Evolutionary conservation across 2,329 filamentous ascomycete genomes (phyloP), one percentile per base, ranked within the genome.

Genomic region (Colletotrichum melonis): DNA sequence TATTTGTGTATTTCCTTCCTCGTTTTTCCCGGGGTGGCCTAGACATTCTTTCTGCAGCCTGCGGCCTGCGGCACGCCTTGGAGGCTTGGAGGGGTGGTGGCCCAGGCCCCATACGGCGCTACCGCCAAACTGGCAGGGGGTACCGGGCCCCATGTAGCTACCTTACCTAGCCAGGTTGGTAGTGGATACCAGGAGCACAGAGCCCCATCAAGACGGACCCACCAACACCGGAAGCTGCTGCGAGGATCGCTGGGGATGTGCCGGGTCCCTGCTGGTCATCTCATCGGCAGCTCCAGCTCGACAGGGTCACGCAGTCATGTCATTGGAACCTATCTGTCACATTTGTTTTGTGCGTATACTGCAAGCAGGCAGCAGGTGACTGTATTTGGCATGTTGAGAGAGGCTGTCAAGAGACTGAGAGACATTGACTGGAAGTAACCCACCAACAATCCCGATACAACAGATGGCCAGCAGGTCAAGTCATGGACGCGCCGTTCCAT

Each of bases 181-280:
- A 35, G 32, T 30, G 62, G 30, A 16, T 14, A 49, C 42, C 9
- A 55, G 22, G 52, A 28, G 52, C 59, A 49, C 42, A 63, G 58
- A 54, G 62, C 60, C 55, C 67, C 67, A 54, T 52, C 42, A 7
- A 7, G 22, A 57, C n/a, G 62, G 62, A 42, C 22, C 71, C 71
- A 71, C 71, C 60, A 49, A 32, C 62, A 70, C 67, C 60, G 71
- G 60, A 71, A 71, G 67, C 60, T 70, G 67, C 67, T 73, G 70
- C 60, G 49, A 70, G 67, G 71, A 71, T 71, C 71, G 56, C 67
- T 73, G 71, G 71, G 67, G 67, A 73, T 66, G 49, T 60, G 30
- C 71, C 35, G 24, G 60, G 71, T 30, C 67, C 67, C 60, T 66
- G 70, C 52, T 56, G 63, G 52, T 32, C 19, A 32, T 35, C 24